Base-by-base conservation (phyloP, 1,139 yeast species). In the Suhomyces chickasaworum region DNA sequence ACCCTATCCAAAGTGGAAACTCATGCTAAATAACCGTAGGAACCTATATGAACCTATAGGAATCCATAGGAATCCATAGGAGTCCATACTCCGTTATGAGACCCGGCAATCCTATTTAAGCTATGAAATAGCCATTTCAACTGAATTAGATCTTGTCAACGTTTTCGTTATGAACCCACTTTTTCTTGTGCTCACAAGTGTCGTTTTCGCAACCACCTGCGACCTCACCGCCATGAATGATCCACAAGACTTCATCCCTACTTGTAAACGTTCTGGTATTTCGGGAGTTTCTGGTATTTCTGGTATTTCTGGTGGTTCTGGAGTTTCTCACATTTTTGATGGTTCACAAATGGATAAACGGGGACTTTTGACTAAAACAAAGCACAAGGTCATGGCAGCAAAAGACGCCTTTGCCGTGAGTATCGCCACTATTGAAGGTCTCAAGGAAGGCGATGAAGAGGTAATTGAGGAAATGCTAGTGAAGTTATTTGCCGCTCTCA, bases 401-500 rank as follows among this genome's bases (percentile, higher is more conserved):
- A 45, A 45, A 17, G 38, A 33, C 1, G 38, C 34, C 7, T 10
- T 45, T 17, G 20, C 21, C 15, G 25, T 30, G 17, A 34, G 33
- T 10, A 31, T 45, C 17, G 30, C 27, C 5, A 23, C 35, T 13
- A 45, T 45, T 12, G 40, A 42, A 13, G 31, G 38, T 4, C 13
- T 42, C 42, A 41, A 39, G 15, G 37, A 36, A 5, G 37, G 39
- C 13, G 44, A 40, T 17, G 20, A 29, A 16, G 50, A 35, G 20
- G 22, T 37, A 9, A 54, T 59, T 23, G 68, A 66, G 37, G 53
- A 54, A 8, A 45, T 64, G 20, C 51, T 67, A 35, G 52, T 56
- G 16, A 59, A 55, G 40, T 59, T 66, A 6, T 66, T 69, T 45
- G 50, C 48, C 9, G 56, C 62, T 2, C 59, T 69, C 46, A 67